These are phyloP conservation scores for Brassica nigra DNA, from an alignment of 345 rosid genomes.

Conservation along the genomic window DNA sequence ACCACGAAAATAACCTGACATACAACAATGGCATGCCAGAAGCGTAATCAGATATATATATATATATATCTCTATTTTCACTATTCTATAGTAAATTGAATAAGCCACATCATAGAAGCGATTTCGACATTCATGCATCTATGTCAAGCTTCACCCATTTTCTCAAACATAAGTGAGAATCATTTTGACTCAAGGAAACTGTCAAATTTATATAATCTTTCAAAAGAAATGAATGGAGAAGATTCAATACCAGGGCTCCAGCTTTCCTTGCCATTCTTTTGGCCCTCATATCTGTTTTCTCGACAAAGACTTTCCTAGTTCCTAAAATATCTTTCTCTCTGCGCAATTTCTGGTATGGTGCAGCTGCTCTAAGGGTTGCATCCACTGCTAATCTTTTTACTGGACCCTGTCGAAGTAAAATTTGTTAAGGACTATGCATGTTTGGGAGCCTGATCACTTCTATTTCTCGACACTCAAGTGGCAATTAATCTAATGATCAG, in stretches of 20 bases:
- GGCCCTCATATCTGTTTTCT: constrained; percentile 97
- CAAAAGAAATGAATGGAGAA: constrained; percentile 11
- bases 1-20: constrained; percentile 91
- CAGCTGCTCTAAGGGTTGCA: constrained; percentile 99
- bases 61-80: neutral
- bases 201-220: constrained; percentile 1
- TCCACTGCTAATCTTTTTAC: constrained; percentile 92
- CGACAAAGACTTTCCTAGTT: constrained; percentile 85
- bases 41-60: constrained; percentile 1
- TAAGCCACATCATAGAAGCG: neutral
- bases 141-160: neutral
- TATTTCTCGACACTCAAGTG: neutral
- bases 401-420: constrained; percentile 66
- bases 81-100: neutral
- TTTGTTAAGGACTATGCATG: constrained; percentile 9
- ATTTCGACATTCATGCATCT: neutral
- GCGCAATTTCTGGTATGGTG: constrained; percentile 92
- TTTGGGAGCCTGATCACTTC: constrained; percentile 13
- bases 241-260: constrained; percentile 83
- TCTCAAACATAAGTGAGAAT: neutral
- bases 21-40: constrained; percentile 20
- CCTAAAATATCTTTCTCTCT: constrained; percentile 70
- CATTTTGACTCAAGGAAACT: neutral
- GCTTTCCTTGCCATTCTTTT: constrained; percentile 99
- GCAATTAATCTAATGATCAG: neutral